A percentile compares a stretch with the other conserved stretches of the same genome.
Conservation (phyloP, 257 asterid genomes). For the Nicotiana tomentosiformis region DNA sequence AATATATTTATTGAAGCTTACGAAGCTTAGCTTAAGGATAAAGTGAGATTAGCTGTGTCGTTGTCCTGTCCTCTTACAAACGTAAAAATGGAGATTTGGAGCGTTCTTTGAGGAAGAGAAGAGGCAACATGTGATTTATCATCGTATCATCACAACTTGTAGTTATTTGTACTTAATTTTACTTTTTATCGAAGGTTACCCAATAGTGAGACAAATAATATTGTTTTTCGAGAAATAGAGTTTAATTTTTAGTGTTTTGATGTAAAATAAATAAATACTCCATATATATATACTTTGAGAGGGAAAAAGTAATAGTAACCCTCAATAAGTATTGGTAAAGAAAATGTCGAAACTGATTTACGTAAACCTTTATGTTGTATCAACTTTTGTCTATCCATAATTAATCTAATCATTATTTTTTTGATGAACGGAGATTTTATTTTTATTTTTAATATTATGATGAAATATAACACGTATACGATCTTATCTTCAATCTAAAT, state of each 20-base stretch:
- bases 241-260: too few relatives aligned
- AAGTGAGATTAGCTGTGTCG: conserved; percentile 19
- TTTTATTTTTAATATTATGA: too few relatives aligned
- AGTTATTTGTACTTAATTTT: not conserved
- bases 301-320: not conserved
- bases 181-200: not conserved
- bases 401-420: not conserved
- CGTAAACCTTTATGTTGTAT: not conserved
- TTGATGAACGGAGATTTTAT: not conserved
- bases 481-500: not conserved
- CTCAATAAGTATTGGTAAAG: not conserved
- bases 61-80: not conserved
- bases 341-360: too few relatives aligned
- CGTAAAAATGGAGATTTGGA: not conserved
- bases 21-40: conserved; percentile 27
- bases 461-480: not conserved
- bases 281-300: too few relatives aligned
- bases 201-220: not conserved
- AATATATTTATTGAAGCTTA: conserved; percentile 23
- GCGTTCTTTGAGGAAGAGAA: conserved; percentile 20
- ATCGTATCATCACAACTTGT: not conserved
- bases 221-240: too few relatives aligned
- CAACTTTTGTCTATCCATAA: not conserved
- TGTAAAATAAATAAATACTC: too few relatives aligned
- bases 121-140: conserved; percentile 12